Base-by-base conservation (phyloP, 495 filamentous ascomycete species). In the Parathielavia appendiculata region DNA sequence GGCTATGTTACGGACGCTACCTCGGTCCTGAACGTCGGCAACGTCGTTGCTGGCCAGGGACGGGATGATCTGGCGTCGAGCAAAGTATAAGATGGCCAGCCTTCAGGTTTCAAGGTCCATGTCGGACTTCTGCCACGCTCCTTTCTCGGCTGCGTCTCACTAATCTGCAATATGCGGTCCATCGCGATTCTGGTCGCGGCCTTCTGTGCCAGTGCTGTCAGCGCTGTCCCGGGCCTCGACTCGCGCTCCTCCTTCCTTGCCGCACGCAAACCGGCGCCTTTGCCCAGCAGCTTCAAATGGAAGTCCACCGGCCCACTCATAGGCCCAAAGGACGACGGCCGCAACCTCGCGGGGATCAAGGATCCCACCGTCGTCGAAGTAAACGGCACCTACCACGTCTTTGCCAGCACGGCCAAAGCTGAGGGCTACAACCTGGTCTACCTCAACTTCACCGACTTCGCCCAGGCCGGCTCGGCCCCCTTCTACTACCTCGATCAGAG, bases 321-420 rank as follows among this genome's bases (percentile, higher is more conserved):
- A 45, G 30, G 34, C 19, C 63, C 66, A 51, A 68, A 66, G 30
- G 46, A 61, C 26, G 66, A 68, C 51, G 43, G 30, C 9, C 66
- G 66, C 40, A 43, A 58, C 4, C 20, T 65, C 13, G 66, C 66
- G 0, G 63, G 60, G 17, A 62, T 68, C 63, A 68, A 68, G 44
- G 63, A 68, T 49, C 63, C 66, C n/a, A 57, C 51, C 57, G 22
- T 66, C 32, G 53, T 68, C 43, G 23, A 58, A 44, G 54, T 62
- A 51, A 52, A 63, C 54, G 63, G 66, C 22, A 66, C 63, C n/a
- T 65, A 68, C 40, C 66, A 68, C 58, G 66, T 68, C 32, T 68
- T 68, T 16, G 63, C 66, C 51, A 63, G 60, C 50, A 68, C 66
- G 1, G 55, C 60, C 45, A 52, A 65, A 16, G 53, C 49, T 5